Evolutionary conservation across 2,329 filamentous ascomycete species (phyloP).

Genomic region (Plenodomus tracheiphilus): DNA sequence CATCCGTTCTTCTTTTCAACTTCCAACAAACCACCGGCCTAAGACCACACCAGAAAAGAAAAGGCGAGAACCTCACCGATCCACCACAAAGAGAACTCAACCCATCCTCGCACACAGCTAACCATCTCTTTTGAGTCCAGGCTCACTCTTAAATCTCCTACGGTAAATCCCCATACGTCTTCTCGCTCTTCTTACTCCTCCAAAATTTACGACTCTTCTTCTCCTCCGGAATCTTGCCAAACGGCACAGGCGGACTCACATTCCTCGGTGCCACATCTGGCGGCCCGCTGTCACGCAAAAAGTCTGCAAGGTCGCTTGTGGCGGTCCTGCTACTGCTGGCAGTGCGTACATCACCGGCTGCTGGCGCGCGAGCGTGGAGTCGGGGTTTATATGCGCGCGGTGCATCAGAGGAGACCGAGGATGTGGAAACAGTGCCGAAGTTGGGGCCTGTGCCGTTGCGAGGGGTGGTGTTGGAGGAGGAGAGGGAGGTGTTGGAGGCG

Average conservation of each 20-base stretch:
- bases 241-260: background rate
- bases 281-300: slow-evolving; percentile 48
- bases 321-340: slow-evolving; percentile 24
- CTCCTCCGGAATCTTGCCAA: slow-evolving; percentile 19
- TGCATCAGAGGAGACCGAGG: slow-evolving; percentile 20
- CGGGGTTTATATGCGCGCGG: slow-evolving; percentile 31
- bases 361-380: slow-evolving; percentile 32
- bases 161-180: slow-evolving; percentile 28
- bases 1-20: too few relatives aligned
- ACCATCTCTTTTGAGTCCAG: too few relatives aligned
- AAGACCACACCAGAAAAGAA: too few relatives aligned
- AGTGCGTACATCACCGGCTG: slow-evolving; percentile 17
- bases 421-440: slow-evolving; percentile 16
- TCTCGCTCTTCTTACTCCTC: slow-evolving; percentile 26
- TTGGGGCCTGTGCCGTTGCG: slow-evolving; percentile 15
- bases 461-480: slow-evolving; percentile 18
- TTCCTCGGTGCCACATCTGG: slow-evolving; percentile 18
- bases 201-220: slow-evolving; percentile 41
- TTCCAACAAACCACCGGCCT: too few relatives aligned
- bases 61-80: too few relatives aligned
- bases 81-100: too few relatives aligned
- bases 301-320: slow-evolving; percentile 50
- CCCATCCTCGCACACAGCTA: too few relatives aligned
- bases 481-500: slow-evolving; percentile 17
- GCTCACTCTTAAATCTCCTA: too few relatives aligned